Base-by-base conservation (phyloP, 176 grass and related monocot genomes). In the Phoenix roebelenii region DNA sequence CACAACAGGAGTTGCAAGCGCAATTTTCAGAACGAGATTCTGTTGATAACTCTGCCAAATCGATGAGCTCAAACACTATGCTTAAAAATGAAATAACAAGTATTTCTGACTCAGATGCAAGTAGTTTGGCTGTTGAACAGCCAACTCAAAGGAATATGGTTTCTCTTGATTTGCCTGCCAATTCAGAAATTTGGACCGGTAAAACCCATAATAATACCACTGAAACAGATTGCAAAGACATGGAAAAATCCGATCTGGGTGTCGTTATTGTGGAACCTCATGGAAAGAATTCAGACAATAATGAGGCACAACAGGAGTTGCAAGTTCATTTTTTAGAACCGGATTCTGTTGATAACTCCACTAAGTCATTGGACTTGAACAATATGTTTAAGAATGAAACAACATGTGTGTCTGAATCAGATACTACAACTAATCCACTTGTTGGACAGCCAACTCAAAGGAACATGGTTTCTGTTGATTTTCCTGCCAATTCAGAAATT, bases 211-310 rank as follows among this genome's bases (percentile, higher is more conserved):
- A 59, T 67, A 56, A 52, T 7, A 15, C 51, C 57, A 44, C 35
- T 44, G 75, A 83, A 77, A 56, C 15, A 1, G 63, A 77, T 64
- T 63, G 16, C 64, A 72, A 66, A 59, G 88, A 72, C 28, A 65
- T 82, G 76, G 70, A 28, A 56, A 62, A 58, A 75, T 63, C 1
- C 51, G 61, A 67, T 49, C 20, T 76, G 24, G 56, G 16, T 69
- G 22, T 22, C 65, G 22, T 78, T 3, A 56, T 67, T 3, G 51
- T 69, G 59, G 72, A 79, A 82, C 49, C 4, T 17, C 25, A 51
- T 58, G 61, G 54, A 50, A 70, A 85, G 59, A 62, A 79, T 25
- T 12, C 4, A 63, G 0, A 76, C 23, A 53, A 1, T 55, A 75
- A 57, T 22, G 82, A 79, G 82, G 54, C 25, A 49, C 67, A 72